phyloP scores from a whole-genome alignment of 2,329 filamentous ascomycete species.

The Paracorniculantispora psalliotae region DNA sequence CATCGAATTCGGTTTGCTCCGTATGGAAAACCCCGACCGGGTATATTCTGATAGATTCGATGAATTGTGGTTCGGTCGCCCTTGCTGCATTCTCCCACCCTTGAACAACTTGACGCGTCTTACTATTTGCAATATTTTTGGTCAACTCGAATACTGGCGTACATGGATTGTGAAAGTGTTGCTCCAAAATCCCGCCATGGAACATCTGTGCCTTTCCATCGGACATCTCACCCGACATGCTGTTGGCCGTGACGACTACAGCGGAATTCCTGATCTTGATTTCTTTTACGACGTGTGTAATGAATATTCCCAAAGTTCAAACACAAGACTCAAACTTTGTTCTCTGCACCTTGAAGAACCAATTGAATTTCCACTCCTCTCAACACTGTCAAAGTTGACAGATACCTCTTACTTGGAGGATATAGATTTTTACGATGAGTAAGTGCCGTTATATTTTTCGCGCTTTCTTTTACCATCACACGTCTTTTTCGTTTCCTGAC shows the following conservation, averaged over 20 bases:
- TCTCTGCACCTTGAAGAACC: background rate
- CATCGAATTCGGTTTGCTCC: too few relatives aligned
- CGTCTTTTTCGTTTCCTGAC: background rate
- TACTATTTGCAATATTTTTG: background rate
- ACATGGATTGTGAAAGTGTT: background rate
- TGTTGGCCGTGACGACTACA: too few relatives aligned
- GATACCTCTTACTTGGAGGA: background rate
- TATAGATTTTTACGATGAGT: background rate
- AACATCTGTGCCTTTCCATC: background rate
- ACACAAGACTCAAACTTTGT: background rate
- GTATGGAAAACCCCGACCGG: too few relatives aligned
- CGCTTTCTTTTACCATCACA: too few relatives aligned
- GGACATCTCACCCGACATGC: too few relatives aligned
- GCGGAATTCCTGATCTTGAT: too few relatives aligned
- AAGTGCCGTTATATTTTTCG: too few relatives aligned
- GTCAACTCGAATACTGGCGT: background rate
- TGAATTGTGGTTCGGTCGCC: too few relatives aligned
- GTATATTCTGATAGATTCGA: too few relatives aligned
- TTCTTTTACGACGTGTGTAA: background rate
- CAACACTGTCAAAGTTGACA: background rate
- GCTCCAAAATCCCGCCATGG: background rate
- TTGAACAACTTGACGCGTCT: background rate
- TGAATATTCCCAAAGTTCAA: background rate
- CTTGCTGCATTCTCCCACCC: too few relatives aligned
- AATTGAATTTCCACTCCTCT: background rate